Conservation (phyloP, 306 rosid species). For the Vicia villosa region DNA sequence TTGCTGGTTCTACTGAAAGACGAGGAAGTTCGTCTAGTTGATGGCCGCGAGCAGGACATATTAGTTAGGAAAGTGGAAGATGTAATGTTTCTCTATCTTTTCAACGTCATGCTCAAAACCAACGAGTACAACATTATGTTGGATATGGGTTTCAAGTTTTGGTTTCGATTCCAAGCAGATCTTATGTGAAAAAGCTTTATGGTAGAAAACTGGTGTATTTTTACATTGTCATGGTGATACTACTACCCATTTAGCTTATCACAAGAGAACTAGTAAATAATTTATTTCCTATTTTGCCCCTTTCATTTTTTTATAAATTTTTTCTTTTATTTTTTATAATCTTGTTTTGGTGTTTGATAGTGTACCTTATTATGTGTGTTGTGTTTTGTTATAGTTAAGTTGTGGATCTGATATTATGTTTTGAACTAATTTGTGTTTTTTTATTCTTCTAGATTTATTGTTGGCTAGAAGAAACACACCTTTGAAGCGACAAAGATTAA, state of each 20-base stretch:
- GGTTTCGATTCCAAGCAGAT: slow-evolving; percentile 36
- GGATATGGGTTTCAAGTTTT: slow-evolving; percentile 35
- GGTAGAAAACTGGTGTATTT: slow-evolving; percentile 89
- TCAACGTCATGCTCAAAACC: slow-evolving; percentile 39
- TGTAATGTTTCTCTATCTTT: slow-evolving; percentile 35
- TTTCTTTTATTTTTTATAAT: too few species aligned
- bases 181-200: slow-evolving; percentile 50
- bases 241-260: too few species aligned
- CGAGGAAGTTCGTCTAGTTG: too few species aligned
- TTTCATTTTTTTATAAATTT: too few species aligned
- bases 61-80: slow-evolving; percentile 35
- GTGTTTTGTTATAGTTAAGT: slow-evolving; percentile 31
- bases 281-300: background rate
- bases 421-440: background rate
- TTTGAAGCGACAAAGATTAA: too few species aligned
- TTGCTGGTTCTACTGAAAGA: too few species aligned
- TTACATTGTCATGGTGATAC: slow-evolving; percentile 65
- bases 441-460: slow-evolving; percentile 45
- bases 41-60: too few species aligned
- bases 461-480: too few species aligned
- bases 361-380: background rate
- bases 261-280: slow-evolving; percentile 50
- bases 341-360: too few species aligned
- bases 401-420: slow-evolving; percentile 47
- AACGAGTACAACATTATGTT: slow-evolving; percentile 10